phyloP scores from a whole-genome alignment of 2,329 filamentous ascomycete genomes.

The Cytospora leucostoma region DNA sequence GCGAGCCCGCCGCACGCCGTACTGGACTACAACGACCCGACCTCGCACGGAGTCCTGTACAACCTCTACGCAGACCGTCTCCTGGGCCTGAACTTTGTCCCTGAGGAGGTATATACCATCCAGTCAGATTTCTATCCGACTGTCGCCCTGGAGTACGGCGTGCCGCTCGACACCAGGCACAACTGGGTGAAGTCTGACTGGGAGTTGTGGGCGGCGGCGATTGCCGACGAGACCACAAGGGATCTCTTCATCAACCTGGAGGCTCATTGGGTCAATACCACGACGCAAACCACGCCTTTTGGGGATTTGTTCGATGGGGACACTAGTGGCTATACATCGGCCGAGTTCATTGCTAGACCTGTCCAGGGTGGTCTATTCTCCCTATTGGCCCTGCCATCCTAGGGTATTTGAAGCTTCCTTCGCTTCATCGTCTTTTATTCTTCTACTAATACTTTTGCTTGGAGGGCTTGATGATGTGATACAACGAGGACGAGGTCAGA shows the following conservation, averaged over 20 bases:
- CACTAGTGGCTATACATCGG: constrained; percentile 65
- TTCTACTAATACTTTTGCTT: neutral
- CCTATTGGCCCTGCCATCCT: constrained; percentile 61
- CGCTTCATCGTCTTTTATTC: neutral
- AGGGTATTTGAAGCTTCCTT: neutral
- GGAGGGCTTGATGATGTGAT: neutral
- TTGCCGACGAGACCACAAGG: constrained; percentile 62
- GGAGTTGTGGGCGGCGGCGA: constrained; percentile 82
- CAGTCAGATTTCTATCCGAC: constrained; percentile 77
- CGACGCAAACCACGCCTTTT: constrained; percentile 64
- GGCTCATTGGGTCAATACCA: constrained; percentile 67
- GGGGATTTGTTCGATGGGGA: constrained; percentile 75
- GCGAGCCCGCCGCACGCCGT: constrained; percentile 67
- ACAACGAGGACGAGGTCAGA: neutral
- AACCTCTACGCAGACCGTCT: constrained; percentile 80
- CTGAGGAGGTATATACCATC: constrained; percentile 71
- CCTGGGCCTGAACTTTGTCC: constrained; percentile 76
- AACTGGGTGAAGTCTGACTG: constrained; percentile 85
- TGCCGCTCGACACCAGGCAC: constrained; percentile 80
- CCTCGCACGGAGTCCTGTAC: constrained; percentile 65
- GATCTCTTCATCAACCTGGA: constrained; percentile 68
- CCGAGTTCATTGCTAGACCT: constrained; percentile 74
- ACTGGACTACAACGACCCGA: constrained; percentile 70
- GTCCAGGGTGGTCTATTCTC: constrained; percentile 82
- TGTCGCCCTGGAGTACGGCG: constrained; percentile 73